Percentiles rank a stretch among this genome's conserved stretches.
Conservation (phyloP, 2,329 filamentous ascomycete genomes). For the Ceratocystiopsis sp. region DNA sequence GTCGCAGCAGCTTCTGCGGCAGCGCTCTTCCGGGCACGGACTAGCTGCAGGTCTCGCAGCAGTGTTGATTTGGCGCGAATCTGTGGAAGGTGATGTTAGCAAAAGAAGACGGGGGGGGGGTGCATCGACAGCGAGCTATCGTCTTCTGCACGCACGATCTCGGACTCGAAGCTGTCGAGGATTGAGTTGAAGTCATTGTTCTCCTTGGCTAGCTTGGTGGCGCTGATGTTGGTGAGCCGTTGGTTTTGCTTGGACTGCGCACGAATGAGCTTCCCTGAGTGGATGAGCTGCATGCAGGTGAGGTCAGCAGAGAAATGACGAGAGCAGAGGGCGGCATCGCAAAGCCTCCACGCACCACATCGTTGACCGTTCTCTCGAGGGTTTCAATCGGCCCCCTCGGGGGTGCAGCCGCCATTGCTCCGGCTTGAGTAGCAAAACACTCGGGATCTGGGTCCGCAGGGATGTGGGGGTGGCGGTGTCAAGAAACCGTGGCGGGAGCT, state of each 20-base stretch:
- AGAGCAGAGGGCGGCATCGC: too few relatives aligned
- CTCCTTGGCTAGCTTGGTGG: conserved; percentile 28
- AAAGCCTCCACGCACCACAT: conserved; percentile 27
- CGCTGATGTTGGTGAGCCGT: conserved; percentile 12
- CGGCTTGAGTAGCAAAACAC: too few relatives aligned
- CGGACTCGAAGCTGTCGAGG: conserved; percentile 37
- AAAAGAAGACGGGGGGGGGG: neutral
- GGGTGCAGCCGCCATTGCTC: neutral
- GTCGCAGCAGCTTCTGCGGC: conserved; percentile 6
- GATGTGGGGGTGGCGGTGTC: too few relatives aligned
- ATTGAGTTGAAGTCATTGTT: conserved; percentile 32
- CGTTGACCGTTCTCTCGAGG: conserved; percentile 36
- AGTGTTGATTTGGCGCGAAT: conserved; percentile 37
- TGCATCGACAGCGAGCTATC: too few relatives aligned
- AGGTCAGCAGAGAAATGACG: conserved; percentile 1
- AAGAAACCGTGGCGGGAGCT: too few relatives aligned
- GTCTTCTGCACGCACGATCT: conserved; percentile 28
- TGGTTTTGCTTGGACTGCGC: conserved; percentile 14
- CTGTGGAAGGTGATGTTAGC: conserved; percentile 13
- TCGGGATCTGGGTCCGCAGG: too few relatives aligned
- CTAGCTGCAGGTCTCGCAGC: conserved; percentile 32
- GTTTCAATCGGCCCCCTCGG: conserved; percentile 18
- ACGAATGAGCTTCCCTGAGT: conserved; percentile 40
- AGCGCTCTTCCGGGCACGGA: conserved; percentile 16
- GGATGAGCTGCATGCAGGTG: conserved; percentile 28